phyloP scores from a whole-genome alignment of 345 rosid genomes.

The Linum tenue region DNA sequence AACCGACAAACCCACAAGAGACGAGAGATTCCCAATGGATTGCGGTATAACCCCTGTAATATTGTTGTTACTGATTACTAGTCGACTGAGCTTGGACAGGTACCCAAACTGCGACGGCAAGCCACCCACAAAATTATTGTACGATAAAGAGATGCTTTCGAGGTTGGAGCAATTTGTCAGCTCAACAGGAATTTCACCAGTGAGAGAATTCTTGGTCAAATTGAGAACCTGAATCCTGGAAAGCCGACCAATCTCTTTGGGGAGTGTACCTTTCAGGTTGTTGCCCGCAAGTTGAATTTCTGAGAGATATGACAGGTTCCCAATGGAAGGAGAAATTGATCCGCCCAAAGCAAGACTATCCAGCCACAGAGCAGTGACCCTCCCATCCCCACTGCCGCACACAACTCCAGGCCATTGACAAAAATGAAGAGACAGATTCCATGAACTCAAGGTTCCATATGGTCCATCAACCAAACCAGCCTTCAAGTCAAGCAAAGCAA shows the following conservation, averaged over 20 bases:
- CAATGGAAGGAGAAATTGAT: slow-evolving; percentile 12
- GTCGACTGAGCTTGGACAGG: background rate
- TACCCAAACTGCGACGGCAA: slow-evolving; percentile 10
- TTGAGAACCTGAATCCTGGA: background rate
- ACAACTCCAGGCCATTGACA: slow-evolving; percentile 10
- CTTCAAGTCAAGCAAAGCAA: background rate
- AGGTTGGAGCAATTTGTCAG: slow-evolving; percentile 7
- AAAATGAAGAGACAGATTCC: slow-evolving; percentile 9
- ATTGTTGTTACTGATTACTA: background rate
- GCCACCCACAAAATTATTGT: slow-evolving; percentile 1
- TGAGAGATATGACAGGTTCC: slow-evolving; percentile 11
- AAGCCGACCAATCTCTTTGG: background rate
- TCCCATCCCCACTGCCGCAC: slow-evolving; percentile 3
- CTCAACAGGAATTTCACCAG: slow-evolving; percentile 8
- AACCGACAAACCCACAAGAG: background rate
- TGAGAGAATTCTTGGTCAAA: background rate
- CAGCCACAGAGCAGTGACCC: background rate
- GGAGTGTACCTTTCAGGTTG: background rate
- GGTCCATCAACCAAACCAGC: background rate
- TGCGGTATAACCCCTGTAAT: slow-evolving; percentile 8
- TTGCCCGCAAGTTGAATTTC: background rate
- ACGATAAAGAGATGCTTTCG: background rate
- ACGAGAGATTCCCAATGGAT: slow-evolving; percentile 14
- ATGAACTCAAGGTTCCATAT: background rate
- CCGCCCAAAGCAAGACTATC: background rate